These are phyloP conservation scores for Aegilops umbellulata DNA, from an alignment of 176 grass and related monocot species.

Conservation along the genomic window DNA sequence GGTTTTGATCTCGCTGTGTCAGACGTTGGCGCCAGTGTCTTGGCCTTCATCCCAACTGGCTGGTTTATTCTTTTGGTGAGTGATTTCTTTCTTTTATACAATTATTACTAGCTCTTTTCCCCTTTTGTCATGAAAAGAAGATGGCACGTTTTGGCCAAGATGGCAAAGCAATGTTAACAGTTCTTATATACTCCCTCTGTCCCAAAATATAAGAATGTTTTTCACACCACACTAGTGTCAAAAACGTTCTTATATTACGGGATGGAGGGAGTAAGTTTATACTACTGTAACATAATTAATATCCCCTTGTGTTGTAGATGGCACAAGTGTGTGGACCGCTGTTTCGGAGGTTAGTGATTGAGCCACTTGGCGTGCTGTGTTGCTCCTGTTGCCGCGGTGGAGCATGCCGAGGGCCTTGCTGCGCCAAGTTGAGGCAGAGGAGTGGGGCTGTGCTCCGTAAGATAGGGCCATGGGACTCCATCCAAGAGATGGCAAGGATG, in stretches of 20 bases:
- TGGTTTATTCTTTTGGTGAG: slow-evolving; percentile 76
- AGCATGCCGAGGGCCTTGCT: slow-evolving; percentile 37
- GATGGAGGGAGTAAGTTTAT: too few species aligned
- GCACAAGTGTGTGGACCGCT: slow-evolving; percentile 32
- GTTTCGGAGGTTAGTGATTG: slow-evolving; percentile 30
- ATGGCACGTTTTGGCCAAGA: neutral
- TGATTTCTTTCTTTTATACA: neutral
- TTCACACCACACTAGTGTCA: too few species aligned
- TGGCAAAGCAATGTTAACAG: neutral
- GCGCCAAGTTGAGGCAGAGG: slow-evolving; percentile 54
- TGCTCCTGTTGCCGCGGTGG: slow-evolving; percentile 24
- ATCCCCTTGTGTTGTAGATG: slow-evolving; percentile 21
- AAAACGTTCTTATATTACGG: too few species aligned
- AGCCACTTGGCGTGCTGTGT: slow-evolving; percentile 21
- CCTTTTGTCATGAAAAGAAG: neutral
- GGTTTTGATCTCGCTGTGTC: slow-evolving; percentile 32
- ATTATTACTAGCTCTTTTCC: neutral
- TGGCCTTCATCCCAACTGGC: slow-evolving; percentile 71
- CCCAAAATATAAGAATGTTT: too few species aligned
- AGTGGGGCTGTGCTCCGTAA: slow-evolving; percentile 32
- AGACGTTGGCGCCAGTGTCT: slow-evolving; percentile 50
- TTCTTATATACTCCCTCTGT: too few species aligned
- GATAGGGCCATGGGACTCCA: slow-evolving; percentile 60
- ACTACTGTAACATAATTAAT: neutral
- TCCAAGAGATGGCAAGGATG: slow-evolving; percentile 60